Evolutionary conservation across 2,329 filamentous ascomycete genomes (phyloP).

Genomic region (Septoria petroselini): DNA sequence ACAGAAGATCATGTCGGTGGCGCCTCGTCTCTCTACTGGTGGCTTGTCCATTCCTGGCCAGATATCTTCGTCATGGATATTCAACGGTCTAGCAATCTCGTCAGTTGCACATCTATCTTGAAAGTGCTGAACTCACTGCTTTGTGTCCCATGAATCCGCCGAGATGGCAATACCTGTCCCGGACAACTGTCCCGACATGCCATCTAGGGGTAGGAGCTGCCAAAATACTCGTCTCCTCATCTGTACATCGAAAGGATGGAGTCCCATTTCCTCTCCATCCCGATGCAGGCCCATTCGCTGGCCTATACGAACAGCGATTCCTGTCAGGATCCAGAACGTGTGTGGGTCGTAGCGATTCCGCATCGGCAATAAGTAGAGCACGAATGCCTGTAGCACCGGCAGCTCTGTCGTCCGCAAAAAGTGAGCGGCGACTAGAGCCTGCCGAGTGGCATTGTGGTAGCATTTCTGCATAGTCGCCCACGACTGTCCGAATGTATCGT

Average conservation of each 20-base stretch:
- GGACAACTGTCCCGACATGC: conserved; percentile 33
- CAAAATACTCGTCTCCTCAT: conserved; percentile 62
- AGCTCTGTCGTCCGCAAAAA: conserved; percentile 66
- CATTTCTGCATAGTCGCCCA: conserved; percentile 33
- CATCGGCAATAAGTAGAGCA: conserved; percentile 55
- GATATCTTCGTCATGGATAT: conserved; percentile 40
- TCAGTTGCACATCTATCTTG: background rate
- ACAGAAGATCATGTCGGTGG: conserved; percentile 54
- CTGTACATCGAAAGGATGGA: conserved; percentile 56
- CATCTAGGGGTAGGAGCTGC: conserved; percentile 61
- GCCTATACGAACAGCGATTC: conserved; percentile 58
- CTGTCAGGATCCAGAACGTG: conserved; percentile 63
- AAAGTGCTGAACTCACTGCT: conserved; percentile 15
- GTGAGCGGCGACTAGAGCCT: conserved; percentile 63
- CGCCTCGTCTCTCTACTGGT: conserved; percentile 45
- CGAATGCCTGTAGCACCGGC: conserved; percentile 63
- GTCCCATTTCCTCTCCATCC: conserved; percentile 52
- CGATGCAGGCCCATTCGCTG: conserved; percentile 61
- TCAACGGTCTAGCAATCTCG: conserved; percentile 27
- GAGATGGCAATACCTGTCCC: conserved; percentile 33
- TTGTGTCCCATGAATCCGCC: conserved; percentile 35
- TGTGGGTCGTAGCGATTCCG: conserved; percentile 47
- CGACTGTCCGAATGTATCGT: conserved; percentile 49
- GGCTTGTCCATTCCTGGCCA: conserved; percentile 49
- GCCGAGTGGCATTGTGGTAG: conserved; percentile 52